Conservation (phyloP, 1,139 yeast species). For the Magnusiomyces paraingens region DNA sequence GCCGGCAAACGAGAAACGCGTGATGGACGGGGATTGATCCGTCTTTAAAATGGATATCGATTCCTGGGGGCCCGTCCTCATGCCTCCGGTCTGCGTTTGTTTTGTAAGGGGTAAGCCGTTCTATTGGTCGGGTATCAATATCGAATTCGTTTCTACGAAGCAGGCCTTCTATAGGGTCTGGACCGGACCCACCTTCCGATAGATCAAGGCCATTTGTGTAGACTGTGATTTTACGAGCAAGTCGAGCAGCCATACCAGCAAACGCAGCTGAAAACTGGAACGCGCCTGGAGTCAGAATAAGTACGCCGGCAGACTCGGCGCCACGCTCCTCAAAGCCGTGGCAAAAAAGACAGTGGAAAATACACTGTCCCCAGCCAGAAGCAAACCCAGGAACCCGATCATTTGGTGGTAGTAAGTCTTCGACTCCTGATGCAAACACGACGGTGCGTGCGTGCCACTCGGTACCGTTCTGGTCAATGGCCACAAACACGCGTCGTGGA, state of each 20-base stretch:
- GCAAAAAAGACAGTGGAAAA: conserved; percentile 11
- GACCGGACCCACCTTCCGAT: neutral
- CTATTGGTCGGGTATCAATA: conserved; percentile 3
- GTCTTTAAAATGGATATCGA: conserved; percentile 5
- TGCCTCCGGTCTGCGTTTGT: conserved; percentile 2
- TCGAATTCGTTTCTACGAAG: neutral
- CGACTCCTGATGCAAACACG: conserved; percentile 7
- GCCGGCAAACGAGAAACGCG: conserved; percentile 8
- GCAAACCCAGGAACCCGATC: conserved; percentile 6
- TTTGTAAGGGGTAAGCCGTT: conserved; percentile 1
- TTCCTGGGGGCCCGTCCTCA: conserved; percentile 4
- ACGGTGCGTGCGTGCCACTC: conserved; percentile 7
- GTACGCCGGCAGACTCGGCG: conserved; percentile 6
- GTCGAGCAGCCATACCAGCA: conserved; percentile 7
- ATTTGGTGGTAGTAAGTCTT: neutral
- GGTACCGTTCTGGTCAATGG: conserved; percentile 5
- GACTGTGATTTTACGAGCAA: conserved; percentile 6
- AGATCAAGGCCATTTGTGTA: conserved; percentile 6
- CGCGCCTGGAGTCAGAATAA: conserved; percentile 1
- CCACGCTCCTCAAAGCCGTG: conserved; percentile 10
- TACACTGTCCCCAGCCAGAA: conserved; percentile 10
- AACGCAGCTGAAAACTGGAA: conserved; percentile 5
- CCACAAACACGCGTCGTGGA: neutral
- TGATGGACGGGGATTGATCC: neutral
- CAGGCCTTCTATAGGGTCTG: neutral